A percentile compares a stretch with the other conserved stretches of the same genome.
phyloP scores from a whole-genome alignment of 1,284 basidiomycete species.

The Rhodotorula sp. region DNA sequence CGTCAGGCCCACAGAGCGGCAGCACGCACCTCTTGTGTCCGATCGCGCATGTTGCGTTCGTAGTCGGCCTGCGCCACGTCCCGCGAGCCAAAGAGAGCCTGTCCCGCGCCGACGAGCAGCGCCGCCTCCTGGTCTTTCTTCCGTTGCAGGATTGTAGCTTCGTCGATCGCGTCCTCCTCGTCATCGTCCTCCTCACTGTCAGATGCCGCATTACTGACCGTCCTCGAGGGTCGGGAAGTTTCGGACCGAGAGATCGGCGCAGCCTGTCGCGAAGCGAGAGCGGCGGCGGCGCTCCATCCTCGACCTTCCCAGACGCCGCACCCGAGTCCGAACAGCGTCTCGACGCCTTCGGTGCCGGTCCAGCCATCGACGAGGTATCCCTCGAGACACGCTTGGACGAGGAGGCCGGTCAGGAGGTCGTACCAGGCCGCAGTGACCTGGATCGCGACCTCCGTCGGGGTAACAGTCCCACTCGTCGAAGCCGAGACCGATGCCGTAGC shows the following conservation, averaged over 20 bases:
- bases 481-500: constrained; percentile 14
- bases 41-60: constrained; percentile 40
- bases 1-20: too few relatives aligned
- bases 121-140: constrained; percentile 19
- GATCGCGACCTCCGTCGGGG: constrained; percentile 21
- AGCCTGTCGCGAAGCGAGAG: neutral
- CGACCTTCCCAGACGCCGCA: constrained; percentile 53
- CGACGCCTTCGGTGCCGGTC: constrained; percentile 66
- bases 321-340: constrained; percentile 69
- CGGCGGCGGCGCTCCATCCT: constrained; percentile 26
- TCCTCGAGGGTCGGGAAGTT: neutral
- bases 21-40: constrained; percentile 40
- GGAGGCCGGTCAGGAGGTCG: constrained; percentile 66
- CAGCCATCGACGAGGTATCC: constrained; percentile 75
- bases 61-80: constrained; percentile 42
- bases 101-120: constrained; percentile 29
- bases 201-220: neutral
- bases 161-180: constrained; percentile 10
- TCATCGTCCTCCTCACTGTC: constrained; percentile 15
- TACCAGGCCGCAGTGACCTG: constrained; percentile 67
- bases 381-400: constrained; percentile 73
- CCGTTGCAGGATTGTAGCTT: constrained; percentile 12
- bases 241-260: neutral
- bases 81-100: constrained; percentile 31
- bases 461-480: neutral